Base-by-base conservation (phyloP, 306 rosid species). In the Prunus padus region DNA sequence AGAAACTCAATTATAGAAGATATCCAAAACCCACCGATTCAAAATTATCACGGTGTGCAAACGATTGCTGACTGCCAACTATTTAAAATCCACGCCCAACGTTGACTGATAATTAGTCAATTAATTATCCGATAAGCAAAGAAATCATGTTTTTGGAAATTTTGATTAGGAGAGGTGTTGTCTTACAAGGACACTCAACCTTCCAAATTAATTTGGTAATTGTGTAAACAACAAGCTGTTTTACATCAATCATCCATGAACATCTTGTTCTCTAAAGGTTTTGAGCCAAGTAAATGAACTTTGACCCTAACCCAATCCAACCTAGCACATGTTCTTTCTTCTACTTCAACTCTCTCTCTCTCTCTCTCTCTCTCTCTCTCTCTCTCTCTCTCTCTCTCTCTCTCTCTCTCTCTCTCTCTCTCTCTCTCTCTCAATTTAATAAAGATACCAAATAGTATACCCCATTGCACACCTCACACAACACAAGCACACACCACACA, bases 381-480 rank as follows among this genome's bases (percentile, higher is more conserved):
- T 82, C 80, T 70, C 77, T 42, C 80, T 81, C 77, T 12, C 40
- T 4, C 8, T 13, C 33, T 62, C 76, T 31, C 62, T 49, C 22
- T 20, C 47, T 49, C 33, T 40, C 20, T 28, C 14, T 23, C 26
- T 70, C 55, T 46, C 61, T 33, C 22, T 22, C 69, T 57, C 11
- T 66, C 12, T 80, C 79, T 73, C 77, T 15, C 77, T 79, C 81
- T 19, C 54, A 63, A 82, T 79, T 79, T 75, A 83, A 84, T 73
- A 79, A 33, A 81, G 71, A 71, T 33, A 25, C 25, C 65, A 67
- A 69, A 61, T 70, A 79, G 56, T 22, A 62, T 62, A 10, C 23
- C 1, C n/a, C 15, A 62, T 75, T 82, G 20, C 45, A 47, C 78
- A 71, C 69, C 62, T 11, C 77, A 66, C 65, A 37, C 84, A 54